Evolutionary conservation across 805 yeast genomes (phyloP), one percentile per base, ranked within the genome.

Genomic region (Lipomyces yamadae): DNA sequence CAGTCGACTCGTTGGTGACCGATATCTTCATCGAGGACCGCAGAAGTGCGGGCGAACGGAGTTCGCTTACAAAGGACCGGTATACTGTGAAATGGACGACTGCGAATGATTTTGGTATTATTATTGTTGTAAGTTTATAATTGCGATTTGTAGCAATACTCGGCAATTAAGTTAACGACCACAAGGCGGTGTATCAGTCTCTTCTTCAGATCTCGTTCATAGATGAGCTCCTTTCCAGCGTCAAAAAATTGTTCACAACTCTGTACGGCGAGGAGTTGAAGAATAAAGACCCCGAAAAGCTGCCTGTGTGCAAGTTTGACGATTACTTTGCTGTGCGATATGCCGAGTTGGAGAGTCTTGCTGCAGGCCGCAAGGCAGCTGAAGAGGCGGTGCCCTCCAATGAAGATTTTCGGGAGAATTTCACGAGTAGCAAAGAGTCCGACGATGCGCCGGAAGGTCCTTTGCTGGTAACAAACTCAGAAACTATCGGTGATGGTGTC

Each of bases 1-100:
- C 83, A 0, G 75, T 84, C 61, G 85, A 85, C 71, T 74, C 82
- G 7, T 79, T 87, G 53, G 80, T 87, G 56, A 77, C 82, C n/a
- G 81, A 81, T 50, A 81, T 81, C 32, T 79, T 86, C 70, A 81
- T 87, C 64, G 77, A 79, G 54, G 75, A 50, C 48, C 69, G 65
- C 7, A 18, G 45, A 13, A 18, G 32, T 18, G 58, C 58, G 11
- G 61, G 67, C 56, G 15, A 60, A n/a, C 64, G 45, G 13, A 39
- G 56, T 32, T 54, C 75, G 68, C 37, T 72, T 73, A 59, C 74
- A 66, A 54, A 73, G 29, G 82, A 81, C 67, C 76, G 82, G 48
- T 78, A 81, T 78, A 78, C 86, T 55, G 78, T 86, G 62, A 81
- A 83, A 65, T 82, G 82, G 71, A 70, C 78, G 68, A 72, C 82